Base-by-base conservation (phyloP, 768 basidiomycete species). In the Boletus reticulatus region DNA sequence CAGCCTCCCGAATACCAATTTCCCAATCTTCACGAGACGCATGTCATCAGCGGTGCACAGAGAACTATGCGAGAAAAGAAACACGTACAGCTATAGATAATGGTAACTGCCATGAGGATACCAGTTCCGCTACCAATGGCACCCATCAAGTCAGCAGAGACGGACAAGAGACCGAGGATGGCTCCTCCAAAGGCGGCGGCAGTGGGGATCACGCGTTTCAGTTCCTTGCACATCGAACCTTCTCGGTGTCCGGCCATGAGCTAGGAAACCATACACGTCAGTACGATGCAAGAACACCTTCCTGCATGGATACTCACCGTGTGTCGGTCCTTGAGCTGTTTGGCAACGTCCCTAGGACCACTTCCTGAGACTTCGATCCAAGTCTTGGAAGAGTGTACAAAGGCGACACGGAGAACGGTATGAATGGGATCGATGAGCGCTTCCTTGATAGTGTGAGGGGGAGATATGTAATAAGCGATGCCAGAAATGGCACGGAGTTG, bases 301-400 rank as follows among this genome's bases (percentile, higher is more conserved):
- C 4, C 0, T 8, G 48, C 20, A 29, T 39, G 7, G 13, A 4
- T 4, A 8, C 73, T n/a, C 37, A 88, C 96, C 89, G 98, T 94
- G 64, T 92, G 90, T 72, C 98, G 96, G 62, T 98, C 97, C 78
- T 98, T 98, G 68, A 98, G 84, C 70, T 98, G 96, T 74, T 94
- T 96, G 29, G 97, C 97, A 53, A 99, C 87, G 64, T 99, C 96
- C 44, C 97, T 77, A 12, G 96, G 97, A 19, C 97, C 94, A 52
- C 88, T 90, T 16, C 97, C 96, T 3, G 94, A 98, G 34, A 98
- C 93, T 65, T 98, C 96, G 61, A 99, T 98, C 96, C 97, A 99
- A 1, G 96, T 98, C 82, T 98, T 98, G 68, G 92, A 95, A 80
- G 98, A 99, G 62, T 98, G n/a, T n/a, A n/a, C 96, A 77, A 98